A percentile compares a stretch with the other conserved stretches of the same genome.
These are phyloP conservation scores for Penicillium arizonense DNA, from an alignment of 495 filamentous ascomycete genomes.

Conservation along the genomic window DNA sequence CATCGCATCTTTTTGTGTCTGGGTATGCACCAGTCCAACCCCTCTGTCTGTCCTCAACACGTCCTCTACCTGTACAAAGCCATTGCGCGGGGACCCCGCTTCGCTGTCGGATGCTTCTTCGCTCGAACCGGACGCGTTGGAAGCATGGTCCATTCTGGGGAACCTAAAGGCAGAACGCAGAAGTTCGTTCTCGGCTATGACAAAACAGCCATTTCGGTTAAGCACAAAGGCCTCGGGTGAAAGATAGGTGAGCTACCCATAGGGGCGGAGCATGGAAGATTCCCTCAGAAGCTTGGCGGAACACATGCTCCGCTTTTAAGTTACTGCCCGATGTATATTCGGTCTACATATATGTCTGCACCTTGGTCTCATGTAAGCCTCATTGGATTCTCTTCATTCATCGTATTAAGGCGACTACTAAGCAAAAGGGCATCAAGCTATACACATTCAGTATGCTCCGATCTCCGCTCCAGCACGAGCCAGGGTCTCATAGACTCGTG, in stretches of 20 bases:
- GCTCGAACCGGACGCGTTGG: conserved; percentile 23
- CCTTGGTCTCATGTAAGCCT: not conserved
- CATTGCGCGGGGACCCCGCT: conserved; percentile 14
- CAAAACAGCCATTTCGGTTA: not conserved
- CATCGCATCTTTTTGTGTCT: conserved; percentile 8
- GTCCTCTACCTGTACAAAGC: conserved; percentile 8
- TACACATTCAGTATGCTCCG: conserved; percentile 48
- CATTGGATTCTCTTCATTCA: not conserved
- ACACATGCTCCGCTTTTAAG: too few relatives aligned
- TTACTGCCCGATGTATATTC: too few relatives aligned
- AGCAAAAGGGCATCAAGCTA: not conserved
- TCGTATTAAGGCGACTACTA: not conserved
- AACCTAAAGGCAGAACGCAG: not conserved
- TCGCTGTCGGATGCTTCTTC: conserved; percentile 12
- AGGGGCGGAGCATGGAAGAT: too few relatives aligned
- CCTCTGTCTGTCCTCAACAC: conserved; percentile 9
- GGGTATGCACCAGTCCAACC: conserved; percentile 6
- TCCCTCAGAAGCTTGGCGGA: too few relatives aligned
- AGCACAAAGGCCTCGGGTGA: too few relatives aligned
- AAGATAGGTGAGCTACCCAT: too few relatives aligned
- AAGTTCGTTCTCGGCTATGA: not conserved
- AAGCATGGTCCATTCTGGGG: conserved; percentile 35
- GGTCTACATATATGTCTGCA: not conserved
- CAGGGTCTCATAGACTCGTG: conserved; percentile 75
- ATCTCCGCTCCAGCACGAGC: conserved; percentile 72